These are phyloP conservation scores for Claviceps sp. DNA, from an alignment of 2,329 filamentous ascomycete species.

Conservation along the genomic window DNA sequence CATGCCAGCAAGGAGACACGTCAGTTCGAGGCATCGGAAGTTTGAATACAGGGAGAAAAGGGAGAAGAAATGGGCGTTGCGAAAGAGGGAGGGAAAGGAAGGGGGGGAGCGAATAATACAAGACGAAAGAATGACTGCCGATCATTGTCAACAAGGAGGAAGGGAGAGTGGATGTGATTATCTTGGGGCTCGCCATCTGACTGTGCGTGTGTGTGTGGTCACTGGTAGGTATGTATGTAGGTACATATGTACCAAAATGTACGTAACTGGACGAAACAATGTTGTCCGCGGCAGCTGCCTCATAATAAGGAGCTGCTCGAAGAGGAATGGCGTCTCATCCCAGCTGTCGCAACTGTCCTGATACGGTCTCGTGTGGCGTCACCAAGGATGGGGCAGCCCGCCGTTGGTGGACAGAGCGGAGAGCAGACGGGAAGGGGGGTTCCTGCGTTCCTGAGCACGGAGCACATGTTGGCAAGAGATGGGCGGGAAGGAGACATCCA, in stretches of 20 bases:
- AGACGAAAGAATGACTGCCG: neutral
- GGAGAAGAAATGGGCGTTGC: neutral
- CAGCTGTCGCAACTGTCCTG: neutral
- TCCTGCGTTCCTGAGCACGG: neutral
- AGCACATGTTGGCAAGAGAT: neutral
- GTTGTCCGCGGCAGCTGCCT: too few species aligned
- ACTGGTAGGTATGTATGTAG: too few species aligned
- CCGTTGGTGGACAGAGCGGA: neutral
- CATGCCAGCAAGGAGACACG: neutral
- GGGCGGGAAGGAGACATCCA: neutral
- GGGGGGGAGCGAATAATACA: neutral
- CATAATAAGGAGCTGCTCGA: constrained; percentile 7
- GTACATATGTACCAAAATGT: too few species aligned
- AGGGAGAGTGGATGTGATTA: neutral
- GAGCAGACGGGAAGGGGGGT: neutral
- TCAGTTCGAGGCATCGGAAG: constrained; percentile 1
- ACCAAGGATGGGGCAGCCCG: neutral
- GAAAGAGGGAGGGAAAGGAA: neutral
- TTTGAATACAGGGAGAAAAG: neutral
- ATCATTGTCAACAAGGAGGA: neutral
- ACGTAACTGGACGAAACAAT: neutral
- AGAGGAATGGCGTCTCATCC: constrained; percentile 21
- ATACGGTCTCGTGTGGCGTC: constrained; percentile 11
- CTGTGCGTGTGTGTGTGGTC: neutral
- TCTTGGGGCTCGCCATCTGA: constrained; percentile 2